Percentiles rank a stretch among this genome's conserved stretches.
Evolutionary conservation across 352 stramenopile genomes (phyloP).

Genomic region (Plasmopara muralis): DNA sequence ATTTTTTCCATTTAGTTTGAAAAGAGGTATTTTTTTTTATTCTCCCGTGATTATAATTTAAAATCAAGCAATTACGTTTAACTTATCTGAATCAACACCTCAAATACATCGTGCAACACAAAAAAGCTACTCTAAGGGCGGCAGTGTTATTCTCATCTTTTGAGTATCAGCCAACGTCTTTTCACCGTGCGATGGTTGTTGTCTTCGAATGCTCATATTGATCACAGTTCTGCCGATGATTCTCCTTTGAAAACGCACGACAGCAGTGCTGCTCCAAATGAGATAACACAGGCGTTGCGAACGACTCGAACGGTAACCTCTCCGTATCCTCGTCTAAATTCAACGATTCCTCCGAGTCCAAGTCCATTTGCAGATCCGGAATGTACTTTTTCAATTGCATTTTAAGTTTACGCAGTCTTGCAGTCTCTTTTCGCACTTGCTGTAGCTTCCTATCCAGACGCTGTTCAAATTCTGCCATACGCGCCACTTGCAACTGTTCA

Average conservation of each 20-base stretch:
- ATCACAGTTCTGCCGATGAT: not conserved
- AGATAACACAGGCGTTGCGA: not conserved
- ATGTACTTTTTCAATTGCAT: slow-evolving; percentile 45
- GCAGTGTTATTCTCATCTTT: not conserved
- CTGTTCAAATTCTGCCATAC: slow-evolving; percentile 31
- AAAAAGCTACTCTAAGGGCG: not conserved
- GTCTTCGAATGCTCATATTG: not conserved
- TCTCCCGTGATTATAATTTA: too few relatives aligned
- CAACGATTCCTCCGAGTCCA: slow-evolving; percentile 38
- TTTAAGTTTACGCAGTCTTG: slow-evolving; percentile 30
- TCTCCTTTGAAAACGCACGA: slow-evolving; percentile 8
- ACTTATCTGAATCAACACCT: not conserved
- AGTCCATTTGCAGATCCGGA: slow-evolving; percentile 35
- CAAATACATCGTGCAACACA: not conserved
- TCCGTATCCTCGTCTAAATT: slow-evolving; percentile 26
- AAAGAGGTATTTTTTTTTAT: too few relatives aligned
- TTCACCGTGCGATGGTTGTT: not conserved
- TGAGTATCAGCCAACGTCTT: not conserved
- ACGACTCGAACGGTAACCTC: slow-evolving; percentile 12
- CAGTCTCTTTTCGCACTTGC: slow-evolving; percentile 36
- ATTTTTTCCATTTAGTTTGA: too few relatives aligned
- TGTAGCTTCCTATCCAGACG: slow-evolving; percentile 41
- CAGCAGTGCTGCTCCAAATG: slow-evolving; percentile 3
- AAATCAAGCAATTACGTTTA: not conserved
- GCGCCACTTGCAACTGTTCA: slow-evolving; percentile 13